Conservation (phyloP, 257 asterid genomes). For the Rubia yunnanensis region DNA sequence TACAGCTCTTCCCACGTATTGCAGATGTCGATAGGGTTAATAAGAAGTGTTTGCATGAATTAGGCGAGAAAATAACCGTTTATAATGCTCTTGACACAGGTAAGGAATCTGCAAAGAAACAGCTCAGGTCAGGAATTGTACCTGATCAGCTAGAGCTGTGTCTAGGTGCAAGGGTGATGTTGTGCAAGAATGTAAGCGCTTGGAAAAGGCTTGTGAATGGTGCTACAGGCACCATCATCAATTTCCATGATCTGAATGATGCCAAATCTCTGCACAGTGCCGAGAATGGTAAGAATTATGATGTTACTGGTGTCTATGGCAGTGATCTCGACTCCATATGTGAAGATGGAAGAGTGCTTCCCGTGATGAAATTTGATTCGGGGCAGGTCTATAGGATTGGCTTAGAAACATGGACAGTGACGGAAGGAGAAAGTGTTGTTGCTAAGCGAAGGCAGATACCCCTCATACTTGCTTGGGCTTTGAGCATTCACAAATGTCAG, state of each 20-base stretch:
- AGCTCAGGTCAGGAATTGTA: slow-evolving; percentile 51
- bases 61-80: slow-evolving; percentile 27
- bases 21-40: slow-evolving; percentile 58
- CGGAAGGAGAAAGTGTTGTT: slow-evolving; percentile 46
- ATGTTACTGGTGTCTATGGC: slow-evolving; percentile 3
- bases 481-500: slow-evolving; percentile 79
- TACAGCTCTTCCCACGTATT: slow-evolving; percentile 50
- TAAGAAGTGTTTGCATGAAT: slow-evolving; percentile 26
- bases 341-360: slow-evolving; percentile 38
- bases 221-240: slow-evolving; percentile 55
- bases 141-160: slow-evolving; percentile 52
- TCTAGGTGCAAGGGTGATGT: slow-evolving; percentile 58
- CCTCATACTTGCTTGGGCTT: slow-evolving; percentile 72
- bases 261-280: slow-evolving; percentile 12
- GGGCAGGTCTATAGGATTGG: slow-evolving; percentile 39
- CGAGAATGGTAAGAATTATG: background rate
- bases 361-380: slow-evolving; percentile 65
- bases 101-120: slow-evolving; percentile 28
- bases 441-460: slow-evolving; percentile 65
- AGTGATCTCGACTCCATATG: slow-evolving; percentile 22
- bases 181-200: slow-evolving; percentile 41
- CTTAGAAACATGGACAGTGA: slow-evolving; percentile 50
- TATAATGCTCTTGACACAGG: slow-evolving; percentile 53
- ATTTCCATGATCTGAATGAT: slow-evolving; percentile 10
- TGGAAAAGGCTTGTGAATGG: slow-evolving; percentile 53